Base-by-base conservation (phyloP, 148 eudicot species). In the Rhododendron kiyosumense region DNA sequence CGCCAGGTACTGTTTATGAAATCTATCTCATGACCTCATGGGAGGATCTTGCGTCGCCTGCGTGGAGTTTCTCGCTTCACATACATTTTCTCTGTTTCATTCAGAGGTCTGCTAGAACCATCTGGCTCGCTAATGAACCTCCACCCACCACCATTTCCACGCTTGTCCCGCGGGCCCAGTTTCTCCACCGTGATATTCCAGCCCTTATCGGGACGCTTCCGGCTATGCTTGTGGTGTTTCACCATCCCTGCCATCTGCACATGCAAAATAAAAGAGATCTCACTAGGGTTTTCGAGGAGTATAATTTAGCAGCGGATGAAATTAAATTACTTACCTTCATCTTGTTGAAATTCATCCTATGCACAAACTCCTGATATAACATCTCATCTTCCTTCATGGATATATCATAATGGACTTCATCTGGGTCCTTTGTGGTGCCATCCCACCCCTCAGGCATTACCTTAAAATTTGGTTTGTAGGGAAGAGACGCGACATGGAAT, bases 371-470 rank as follows among this genome's bases (percentile, higher is more conserved):
- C 89, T 93, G 92, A 85, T 94, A 95, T 81, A 97, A 73, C 85
- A 89, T 88, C 79, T 95, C 95, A 82, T 95, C 99, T 88, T 95
- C 99, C 88, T 91, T 95, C 98, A 93, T 94, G 11, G 98, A 97
- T 81, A 94, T 97, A 87, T 97, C 98, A 82, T 95, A 97, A 78
- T 93, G 99, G 14, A 97, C 98, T 90, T 95, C 99, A 89, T 97
- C 98, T 8, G 96, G 98, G 89, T 97, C 99, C 76, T 92, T 89
- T 57, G 95, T 93, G 52, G 95, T 95, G 84, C 98, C 98, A 88
- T 97, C 99, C 99, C 99, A 97, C 45, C 95, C 98, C 92, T 97
- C 98, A 7, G 99, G 99, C 99, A 97, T 97, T 87, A 97, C 96
- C 85, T 93, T 97, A 89, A 97, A 97, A 81, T 95, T 95, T 34